Percentiles rank a stretch among this genome's conserved stretches.
phyloP scores from a whole-genome alignment of 1,284 basidiomycete genomes.

The Apiotrichum montevideense region DNA sequence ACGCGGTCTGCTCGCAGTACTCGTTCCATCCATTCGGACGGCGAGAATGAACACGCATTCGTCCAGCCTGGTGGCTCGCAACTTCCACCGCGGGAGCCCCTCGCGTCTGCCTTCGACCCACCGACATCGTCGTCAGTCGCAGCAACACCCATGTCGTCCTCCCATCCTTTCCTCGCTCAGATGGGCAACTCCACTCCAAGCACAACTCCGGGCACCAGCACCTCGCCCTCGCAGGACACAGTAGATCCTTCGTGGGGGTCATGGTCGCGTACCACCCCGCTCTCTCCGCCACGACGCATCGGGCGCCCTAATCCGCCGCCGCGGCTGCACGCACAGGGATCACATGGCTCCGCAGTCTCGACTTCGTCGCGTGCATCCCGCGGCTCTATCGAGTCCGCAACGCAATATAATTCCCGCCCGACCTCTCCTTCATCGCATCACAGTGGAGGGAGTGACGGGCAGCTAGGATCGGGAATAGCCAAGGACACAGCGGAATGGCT shows the following conservation, averaged over 20 bases:
- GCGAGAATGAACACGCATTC: not conserved
- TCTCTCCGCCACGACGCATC: not conserved
- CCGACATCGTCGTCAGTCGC: not conserved
- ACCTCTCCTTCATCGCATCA: not conserved
- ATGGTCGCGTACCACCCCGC: not conserved
- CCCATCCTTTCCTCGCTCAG: not conserved
- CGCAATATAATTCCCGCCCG: not conserved
- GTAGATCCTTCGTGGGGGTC: not conserved
- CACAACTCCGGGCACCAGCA: not conserved
- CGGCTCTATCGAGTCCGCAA: not conserved
- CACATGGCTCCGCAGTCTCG: not conserved
- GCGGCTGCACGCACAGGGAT: not conserved
- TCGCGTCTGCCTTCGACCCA: not conserved
- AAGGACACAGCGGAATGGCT: conserved; percentile 16
- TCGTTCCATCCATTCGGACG: not conserved
- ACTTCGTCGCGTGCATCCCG: not conserved
- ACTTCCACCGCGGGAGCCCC: not conserved
- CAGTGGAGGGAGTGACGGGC: not conserved
- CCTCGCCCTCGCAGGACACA: not conserved
- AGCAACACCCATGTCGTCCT: not conserved
- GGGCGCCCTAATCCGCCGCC: not conserved
- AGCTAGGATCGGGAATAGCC: not conserved
- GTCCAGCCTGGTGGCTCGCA: not conserved
- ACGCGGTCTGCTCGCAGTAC: not conserved
- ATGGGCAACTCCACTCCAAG: too few relatives aligned